Evolutionary conservation across 768 basidiomycete species (phyloP), one percentile per base, ranked within the genome.

Genomic region (Agrocybe chaxingu): DNA sequence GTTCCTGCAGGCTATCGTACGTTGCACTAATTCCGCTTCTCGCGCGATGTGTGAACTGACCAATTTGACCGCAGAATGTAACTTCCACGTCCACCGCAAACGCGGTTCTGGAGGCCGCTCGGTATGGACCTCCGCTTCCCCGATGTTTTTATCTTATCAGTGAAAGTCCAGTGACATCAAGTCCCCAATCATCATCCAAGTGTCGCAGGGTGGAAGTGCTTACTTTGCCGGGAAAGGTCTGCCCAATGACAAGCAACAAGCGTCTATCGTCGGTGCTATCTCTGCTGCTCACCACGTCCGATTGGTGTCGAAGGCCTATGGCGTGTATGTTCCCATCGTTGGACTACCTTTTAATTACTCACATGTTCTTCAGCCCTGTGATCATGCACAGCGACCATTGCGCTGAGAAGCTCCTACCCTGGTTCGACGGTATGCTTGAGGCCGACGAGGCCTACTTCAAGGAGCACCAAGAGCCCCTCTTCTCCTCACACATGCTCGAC

Each of bases 401-500:
- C 66, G 97, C 97, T 10, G 75, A 96, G 62, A 98, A 99, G 72
- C 90, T 98, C 57, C 84, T 99, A 49, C 95, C 89, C 4, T 99
- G 97, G 97, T 95, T 98, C 70, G 97, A 99, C 69, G 96, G 93
- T 49, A 98, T 99, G 97, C 91, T 98, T 66, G 89, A 83, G 44
- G 96, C 95, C 47, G 87, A 99, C 63, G 89, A 97, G 72, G 89
- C 79, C 13, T 94, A 96, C 78, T 97, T 77, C 81, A 92, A 89
- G 70, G 72, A 82, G 57, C 86, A 98, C 75, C 79, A 84, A 51
- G 92, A 90, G 63, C 77, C 91, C 24, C 83, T 94, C 44, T 95
- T 92, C 78, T 92, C 92, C 51, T 97, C 93, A 10, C 96, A 98
- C 89, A 98, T 98, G 95, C 85, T 98, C 60, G 96, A 98, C 70